Base-by-base conservation (phyloP, 2,329 filamentous ascomycete species). In the Trichothecium sympodiale region DNA sequence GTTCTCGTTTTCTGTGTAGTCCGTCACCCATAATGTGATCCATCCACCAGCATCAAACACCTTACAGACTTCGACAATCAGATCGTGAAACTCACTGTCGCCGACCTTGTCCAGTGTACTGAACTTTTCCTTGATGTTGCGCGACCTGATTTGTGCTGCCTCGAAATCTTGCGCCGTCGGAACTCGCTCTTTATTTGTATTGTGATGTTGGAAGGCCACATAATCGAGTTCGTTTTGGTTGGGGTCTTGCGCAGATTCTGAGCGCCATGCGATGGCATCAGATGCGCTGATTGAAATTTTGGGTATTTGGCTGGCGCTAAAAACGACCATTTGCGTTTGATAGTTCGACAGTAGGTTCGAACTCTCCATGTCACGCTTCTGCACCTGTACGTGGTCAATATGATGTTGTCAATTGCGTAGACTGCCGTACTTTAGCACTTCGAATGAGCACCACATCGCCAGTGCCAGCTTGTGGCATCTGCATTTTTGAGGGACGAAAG, bases 1-100 rank as follows among this genome's bases (percentile, higher is more conserved):
- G 1, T 49, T 40, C 0, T 64, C 49, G 48, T 95, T 85, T 34
- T 73, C 60, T 0, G 86, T 93, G 54, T 88, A 94, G 55, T 95
- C 88, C 0, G 83, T 82, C 14, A 94, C 61, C 63, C 87, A 87
- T 0, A 94, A 43, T 5, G 75, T 73, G 10, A 72, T 57, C 38
- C 58, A 70, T 17, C 69, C 65, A 16, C 52, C 50, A 6, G 46
- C 15, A 20, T 64, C 57, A 30, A 54, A 65, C 32, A 87, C 69
- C 10, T 25, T 25, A 10, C 20, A 25, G 3, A 94, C 74, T 49
- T 88, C 71, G 2, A 73, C 86, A 14, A 84, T 62, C 2, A 93
- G 51, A 50, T 94, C 76, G 46, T 70, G 75, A 49, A 80, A 93
- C 0, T 47, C 62, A 12, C 56, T 54, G 1, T 68, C 58, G 3